Evolutionary conservation across 2,329 filamentous ascomycete species (phyloP).

Genomic region (Cladosporium cucumerinum): DNA sequence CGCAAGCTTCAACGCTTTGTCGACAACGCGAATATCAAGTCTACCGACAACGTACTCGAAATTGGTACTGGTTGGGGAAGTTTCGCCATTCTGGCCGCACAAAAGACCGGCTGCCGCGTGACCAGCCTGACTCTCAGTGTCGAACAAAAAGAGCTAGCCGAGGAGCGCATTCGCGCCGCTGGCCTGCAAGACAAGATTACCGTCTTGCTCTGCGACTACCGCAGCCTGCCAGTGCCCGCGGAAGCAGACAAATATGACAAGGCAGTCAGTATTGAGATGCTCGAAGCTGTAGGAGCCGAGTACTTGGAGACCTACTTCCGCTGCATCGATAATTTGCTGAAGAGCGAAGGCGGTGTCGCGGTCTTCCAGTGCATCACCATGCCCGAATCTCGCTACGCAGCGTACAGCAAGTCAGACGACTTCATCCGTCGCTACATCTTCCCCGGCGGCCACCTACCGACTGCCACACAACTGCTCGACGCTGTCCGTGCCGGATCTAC

Average conservation of each 20-base stretch:
- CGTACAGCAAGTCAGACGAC: constrained; percentile 64
- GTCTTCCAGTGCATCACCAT: constrained; percentile 77
- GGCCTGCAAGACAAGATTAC: constrained; percentile 60
- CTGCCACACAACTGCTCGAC: constrained; percentile 64
- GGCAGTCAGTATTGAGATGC: constrained; percentile 72
- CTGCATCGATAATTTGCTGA: constrained; percentile 61
- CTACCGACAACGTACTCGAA: constrained; percentile 66
- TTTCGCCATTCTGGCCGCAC: constrained; percentile 67
- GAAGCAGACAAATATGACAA: constrained; percentile 57
- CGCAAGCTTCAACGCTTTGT: constrained; percentile 66
- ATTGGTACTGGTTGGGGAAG: constrained; percentile 75
- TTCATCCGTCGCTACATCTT: constrained; percentile 78
- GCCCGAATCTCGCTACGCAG: constrained; percentile 63
- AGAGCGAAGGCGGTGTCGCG: constrained; percentile 63
- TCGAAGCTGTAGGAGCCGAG: constrained; percentile 68
- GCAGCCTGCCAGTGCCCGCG: constrained; percentile 53
- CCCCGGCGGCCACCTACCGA: constrained; percentile 68
- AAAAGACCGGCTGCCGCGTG: constrained; percentile 63
- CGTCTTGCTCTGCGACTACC: constrained; percentile 68
- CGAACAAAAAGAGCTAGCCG: constrained; percentile 67
- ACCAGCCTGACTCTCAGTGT: constrained; percentile 66
- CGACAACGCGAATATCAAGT: constrained; percentile 60
- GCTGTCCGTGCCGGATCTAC: constrained; percentile 61
- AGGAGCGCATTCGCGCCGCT: constrained; percentile 59
- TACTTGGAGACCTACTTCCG: constrained; percentile 66